Evolutionary conservation across 305 asterid genomes (phyloP).

Genomic region (Ajuga reptans): DNA sequence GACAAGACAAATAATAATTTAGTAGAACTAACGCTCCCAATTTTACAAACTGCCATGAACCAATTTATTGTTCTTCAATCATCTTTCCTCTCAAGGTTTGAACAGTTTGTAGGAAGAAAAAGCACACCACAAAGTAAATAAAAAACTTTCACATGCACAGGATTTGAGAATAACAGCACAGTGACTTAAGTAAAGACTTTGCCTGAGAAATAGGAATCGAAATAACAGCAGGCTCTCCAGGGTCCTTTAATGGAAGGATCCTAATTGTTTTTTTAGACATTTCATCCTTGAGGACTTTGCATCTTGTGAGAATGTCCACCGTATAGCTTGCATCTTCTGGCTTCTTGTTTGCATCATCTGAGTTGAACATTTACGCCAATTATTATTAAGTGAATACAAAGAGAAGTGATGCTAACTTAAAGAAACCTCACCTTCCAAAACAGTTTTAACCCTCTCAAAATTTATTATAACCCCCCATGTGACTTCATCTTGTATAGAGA

Average conservation of each 20-base stretch:
- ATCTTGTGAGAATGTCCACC: conserved; percentile 79
- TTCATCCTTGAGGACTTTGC: conserved; percentile 63
- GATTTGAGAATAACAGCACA: conserved; percentile 14
- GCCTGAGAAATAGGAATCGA: conserved; percentile 81
- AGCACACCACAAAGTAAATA: not conserved
- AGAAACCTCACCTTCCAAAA: conserved; percentile 64
- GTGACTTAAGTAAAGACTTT: conserved; percentile 21
- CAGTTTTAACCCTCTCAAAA: conserved; percentile 65
- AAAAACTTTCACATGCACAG: not conserved
- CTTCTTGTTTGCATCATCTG: conserved; percentile 68
- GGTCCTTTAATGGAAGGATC: conserved; percentile 58
- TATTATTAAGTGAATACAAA: conserved; percentile 10
- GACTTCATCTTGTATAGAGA: conserved; percentile 60
- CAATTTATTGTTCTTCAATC: not conserved
- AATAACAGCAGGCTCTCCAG: conserved; percentile 84
- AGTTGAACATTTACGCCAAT: conserved; percentile 17
- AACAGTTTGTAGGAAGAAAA: not conserved
- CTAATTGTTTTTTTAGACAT: conserved; percentile 47
- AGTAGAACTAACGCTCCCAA: conserved; percentile 8
- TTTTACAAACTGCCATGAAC: not conserved
- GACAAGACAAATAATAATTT: not conserved
- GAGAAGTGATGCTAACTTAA: conserved; percentile 11
- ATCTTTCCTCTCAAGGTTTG: not conserved
- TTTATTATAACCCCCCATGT: conserved; percentile 90
- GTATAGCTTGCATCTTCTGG: conserved; percentile 81